Percentiles rank a stretch among this genome's conserved stretches.
Conservation (phyloP, 148 eudicot genomes). For the Limonium bicolor region DNA sequence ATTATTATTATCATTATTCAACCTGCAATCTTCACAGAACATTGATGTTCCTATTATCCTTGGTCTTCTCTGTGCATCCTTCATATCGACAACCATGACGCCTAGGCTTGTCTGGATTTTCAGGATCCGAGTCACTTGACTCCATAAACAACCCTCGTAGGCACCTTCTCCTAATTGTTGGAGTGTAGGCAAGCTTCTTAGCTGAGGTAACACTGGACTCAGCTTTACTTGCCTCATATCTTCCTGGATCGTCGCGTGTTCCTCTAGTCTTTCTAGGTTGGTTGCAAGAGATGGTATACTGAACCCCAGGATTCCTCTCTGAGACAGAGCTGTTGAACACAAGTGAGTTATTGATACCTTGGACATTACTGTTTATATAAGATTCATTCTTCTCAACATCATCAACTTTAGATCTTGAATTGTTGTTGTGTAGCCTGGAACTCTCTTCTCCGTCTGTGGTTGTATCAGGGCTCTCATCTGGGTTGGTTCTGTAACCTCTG, state of each 20-base stretch:
- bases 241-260: conserved; percentile 5
- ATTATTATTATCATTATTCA: too few species aligned
- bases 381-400: conserved; percentile 23
- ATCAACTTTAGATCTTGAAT: conserved; percentile 9
- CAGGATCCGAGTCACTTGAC: conserved; percentile 53
- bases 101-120: conserved; percentile 38
- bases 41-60: conserved; percentile 17
- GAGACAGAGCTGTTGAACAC: conserved; percentile 31
- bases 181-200: conserved; percentile 39
- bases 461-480: conserved; percentile 19
- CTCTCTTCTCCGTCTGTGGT: conserved; percentile 34
- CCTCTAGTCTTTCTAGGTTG: conserved; percentile 11
- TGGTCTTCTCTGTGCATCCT: conserved; percentile 20
- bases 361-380: conserved; percentile 62
- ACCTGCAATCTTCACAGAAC: conserved; percentile 16
- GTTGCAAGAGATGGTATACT: conserved; percentile 13
- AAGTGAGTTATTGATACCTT: conserved; percentile 64
- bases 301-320: conserved; percentile 56
- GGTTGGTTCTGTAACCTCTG: conserved; percentile 46
- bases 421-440: conserved; percentile 9
- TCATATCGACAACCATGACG: conserved; percentile 58
- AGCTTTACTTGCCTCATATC: conserved; percentile 18
- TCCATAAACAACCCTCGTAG: conserved; percentile 51
- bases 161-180: conserved; percentile 56
- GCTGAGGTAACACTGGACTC: conserved; percentile 24